Percentiles rank a stretch among this genome's conserved stretches.
These are phyloP conservation scores for Yamadazyma sp. DNA, from an alignment of 805 yeast species.

Conservation along the genomic window DNA sequence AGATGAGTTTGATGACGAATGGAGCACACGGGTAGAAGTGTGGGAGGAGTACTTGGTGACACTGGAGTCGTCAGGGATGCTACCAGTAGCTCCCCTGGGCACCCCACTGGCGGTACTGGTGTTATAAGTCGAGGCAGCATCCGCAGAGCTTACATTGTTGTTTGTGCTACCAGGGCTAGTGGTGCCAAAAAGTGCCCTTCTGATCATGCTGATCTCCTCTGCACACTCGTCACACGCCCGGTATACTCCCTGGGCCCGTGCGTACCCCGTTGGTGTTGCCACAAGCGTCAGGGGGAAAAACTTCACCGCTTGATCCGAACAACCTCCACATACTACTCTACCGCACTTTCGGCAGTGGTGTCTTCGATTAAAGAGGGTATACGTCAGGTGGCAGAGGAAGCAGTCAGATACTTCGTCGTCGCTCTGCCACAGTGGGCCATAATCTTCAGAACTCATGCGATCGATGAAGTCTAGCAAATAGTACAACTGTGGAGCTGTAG, in stretches of 20 bases:
- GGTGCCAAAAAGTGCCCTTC: constrained; percentile 34
- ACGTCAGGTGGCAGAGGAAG: constrained; percentile 50
- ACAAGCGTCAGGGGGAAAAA: constrained; percentile 62
- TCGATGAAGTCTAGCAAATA: too few relatives aligned
- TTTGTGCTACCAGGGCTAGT: neutral
- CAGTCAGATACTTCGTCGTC: constrained; percentile 58
- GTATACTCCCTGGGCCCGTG: constrained; percentile 54
- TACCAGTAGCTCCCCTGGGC: neutral
- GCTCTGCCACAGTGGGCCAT: constrained; percentile 57
- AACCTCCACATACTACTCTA: constrained; percentile 67
- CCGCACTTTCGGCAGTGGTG: constrained; percentile 89
- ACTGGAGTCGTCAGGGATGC: constrained; percentile 6
- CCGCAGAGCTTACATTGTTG: neutral
- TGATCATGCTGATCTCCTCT: constrained; percentile 55
- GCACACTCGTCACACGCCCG: constrained; percentile 77
- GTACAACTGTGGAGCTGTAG: neutral
- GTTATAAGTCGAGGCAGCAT: neutral
- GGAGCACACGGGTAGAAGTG: constrained; percentile 18
- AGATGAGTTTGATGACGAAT: constrained; percentile 23
- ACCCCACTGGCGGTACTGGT: neutral
- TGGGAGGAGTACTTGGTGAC: constrained; percentile 21
- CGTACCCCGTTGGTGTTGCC: constrained; percentile 52
- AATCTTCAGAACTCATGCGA: too few relatives aligned
- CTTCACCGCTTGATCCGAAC: constrained; percentile 54
- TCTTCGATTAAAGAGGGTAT: constrained; percentile 64